Conservation (phyloP, 495 filamentous ascomycete genomes). For the Aspergillus cavernicola region DNA sequence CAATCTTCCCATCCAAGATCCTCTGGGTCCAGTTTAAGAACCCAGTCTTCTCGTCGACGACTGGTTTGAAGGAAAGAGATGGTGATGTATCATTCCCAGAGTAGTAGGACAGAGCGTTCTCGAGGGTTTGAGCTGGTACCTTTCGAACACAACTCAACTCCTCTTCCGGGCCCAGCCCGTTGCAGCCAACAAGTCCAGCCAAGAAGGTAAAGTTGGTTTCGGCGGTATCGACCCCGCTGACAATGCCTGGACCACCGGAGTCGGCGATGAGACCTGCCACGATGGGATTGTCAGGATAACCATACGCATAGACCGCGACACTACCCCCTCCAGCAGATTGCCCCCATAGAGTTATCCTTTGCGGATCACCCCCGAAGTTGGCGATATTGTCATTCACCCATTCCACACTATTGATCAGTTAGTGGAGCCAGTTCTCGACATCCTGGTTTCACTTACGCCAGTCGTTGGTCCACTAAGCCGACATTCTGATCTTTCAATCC, state of each 20-base stretch:
- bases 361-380: slow-evolving; percentile 36
- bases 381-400: slow-evolving; percentile 34
- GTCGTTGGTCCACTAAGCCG: slow-evolving; percentile 31
- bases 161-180: slow-evolving; percentile 2
- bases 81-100: slow-evolving; percentile 5
- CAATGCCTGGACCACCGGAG: slow-evolving; percentile 10
- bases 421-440: too few species aligned
- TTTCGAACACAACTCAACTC: slow-evolving; percentile 14
- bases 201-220: slow-evolving; percentile 19
- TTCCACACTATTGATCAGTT: slow-evolving; percentile 25
- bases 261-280: slow-evolving; percentile 14
- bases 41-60: slow-evolving; percentile 12
- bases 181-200: slow-evolving; percentile 14
- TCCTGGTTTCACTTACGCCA: neutral
- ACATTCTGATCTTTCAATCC: slow-evolving; percentile 15
- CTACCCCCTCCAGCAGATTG: slow-evolving; percentile 31
- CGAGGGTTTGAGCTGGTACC: slow-evolving; percentile 7
- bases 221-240: slow-evolving; percentile 1
- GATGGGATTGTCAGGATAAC: slow-evolving; percentile 9
- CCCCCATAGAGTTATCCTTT: slow-evolving; percentile 32
- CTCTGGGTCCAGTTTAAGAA: slow-evolving; percentile 18
- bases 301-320: slow-evolving; percentile 28
- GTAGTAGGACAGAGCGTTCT: slow-evolving; percentile 7
- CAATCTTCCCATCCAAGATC: slow-evolving; percentile 3
- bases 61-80: slow-evolving; percentile 15